Base-by-base conservation (phyloP, 2,329 filamentous ascomycete genomes). In the Ophiosphaerella korrae region DNA sequence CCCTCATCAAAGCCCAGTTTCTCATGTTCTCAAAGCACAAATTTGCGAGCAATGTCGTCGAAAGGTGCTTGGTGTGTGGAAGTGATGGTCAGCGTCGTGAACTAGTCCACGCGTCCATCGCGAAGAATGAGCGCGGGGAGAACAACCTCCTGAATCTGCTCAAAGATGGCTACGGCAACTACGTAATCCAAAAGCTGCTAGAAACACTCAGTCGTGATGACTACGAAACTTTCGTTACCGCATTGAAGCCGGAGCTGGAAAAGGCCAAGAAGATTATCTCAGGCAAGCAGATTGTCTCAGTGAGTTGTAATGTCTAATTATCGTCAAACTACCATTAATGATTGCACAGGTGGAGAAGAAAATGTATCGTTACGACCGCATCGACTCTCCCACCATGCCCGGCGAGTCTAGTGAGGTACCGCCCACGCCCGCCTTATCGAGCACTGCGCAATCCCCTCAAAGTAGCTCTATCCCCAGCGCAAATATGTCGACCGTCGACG, bases 11-110 rank as follows among this genome's bases (percentile, higher is more conserved):
- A 58, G 79, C 80, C 11, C 84, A 91, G 50, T 78, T 96, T 2
- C 75, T 96, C 34, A 77, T 78, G 1, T 87, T 91, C 63, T 96
- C 92, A 23, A 96, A 92, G 78, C 91, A 97, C 78, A 99, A 99
- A 72, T 95, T 90, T 67, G 93, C 94, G 0, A 97, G 92, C 67
- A 97, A 99, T 64, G 93, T 99, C 2, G 93, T 99, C 0, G 94
- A 99, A 75, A 93, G 91, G 74, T 96, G 92, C 69, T 88, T 97
- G 53, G 80, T 88, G 48, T 84, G 82, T 60, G 90, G 90, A 16
- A 84, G 84, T 0, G 77, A 83, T 16, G 79, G 86, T 43, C 88
- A 96, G 69, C 86, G 88, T 44, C 82, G 80, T 31, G 80, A 82
- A 29, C 91, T 97, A 51, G 83, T 89, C 45, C 54, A 65, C 3